A percentile compares a stretch with the other conserved stretches of the same genome.
These are phyloP conservation scores for Hemerocallis citrina DNA, from an alignment of 106 monocot genomes.

Conservation along the genomic window DNA sequence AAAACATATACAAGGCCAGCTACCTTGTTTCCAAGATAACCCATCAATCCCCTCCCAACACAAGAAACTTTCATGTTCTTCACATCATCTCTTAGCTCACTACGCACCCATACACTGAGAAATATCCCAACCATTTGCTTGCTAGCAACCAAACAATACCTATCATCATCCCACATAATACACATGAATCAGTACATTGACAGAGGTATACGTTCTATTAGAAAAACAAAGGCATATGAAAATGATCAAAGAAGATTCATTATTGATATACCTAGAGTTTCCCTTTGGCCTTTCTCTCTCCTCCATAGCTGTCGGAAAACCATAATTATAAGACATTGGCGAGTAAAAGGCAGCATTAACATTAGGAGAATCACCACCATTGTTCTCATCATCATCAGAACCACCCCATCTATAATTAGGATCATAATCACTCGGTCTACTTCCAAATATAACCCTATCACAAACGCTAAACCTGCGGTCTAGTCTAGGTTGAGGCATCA, in stretches of 20 bases:
- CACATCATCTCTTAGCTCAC: slow-evolving; percentile 61
- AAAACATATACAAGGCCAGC: neutral
- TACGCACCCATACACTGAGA: slow-evolving; percentile 60
- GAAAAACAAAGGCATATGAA: neutral
- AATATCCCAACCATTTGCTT: slow-evolving; percentile 90
- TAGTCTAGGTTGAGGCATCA: slow-evolving; percentile 24
- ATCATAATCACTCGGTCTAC: slow-evolving; percentile 53
- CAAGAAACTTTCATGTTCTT: slow-evolving; percentile 73
- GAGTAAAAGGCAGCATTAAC: slow-evolving; percentile 21
- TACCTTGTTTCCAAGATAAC: slow-evolving; percentile 84
- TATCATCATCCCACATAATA: slow-evolving; percentile 3
- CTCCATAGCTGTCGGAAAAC: slow-evolving; percentile 20
- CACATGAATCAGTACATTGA: neutral
- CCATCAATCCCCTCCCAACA: slow-evolving; percentile 76
- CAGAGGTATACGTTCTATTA: neutral
- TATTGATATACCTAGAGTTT: slow-evolving; percentile 36
- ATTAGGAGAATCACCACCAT: slow-evolving; percentile 16
- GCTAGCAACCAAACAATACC: slow-evolving; percentile 72
- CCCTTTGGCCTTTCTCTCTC: slow-evolving; percentile 25
- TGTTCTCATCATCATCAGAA: slow-evolving; percentile 49
- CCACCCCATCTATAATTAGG: slow-evolving; percentile 32
- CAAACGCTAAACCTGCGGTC: slow-evolving; percentile 61
- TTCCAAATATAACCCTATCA: slow-evolving; percentile 33
- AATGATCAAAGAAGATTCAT: slow-evolving; percentile 19
- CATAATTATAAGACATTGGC: slow-evolving; percentile 30